A percentile compares a stretch with the other conserved stretches of the same genome.
phyloP scores from a whole-genome alignment of 23 red algal genomes.

The Gracilaria caudata region DNA sequence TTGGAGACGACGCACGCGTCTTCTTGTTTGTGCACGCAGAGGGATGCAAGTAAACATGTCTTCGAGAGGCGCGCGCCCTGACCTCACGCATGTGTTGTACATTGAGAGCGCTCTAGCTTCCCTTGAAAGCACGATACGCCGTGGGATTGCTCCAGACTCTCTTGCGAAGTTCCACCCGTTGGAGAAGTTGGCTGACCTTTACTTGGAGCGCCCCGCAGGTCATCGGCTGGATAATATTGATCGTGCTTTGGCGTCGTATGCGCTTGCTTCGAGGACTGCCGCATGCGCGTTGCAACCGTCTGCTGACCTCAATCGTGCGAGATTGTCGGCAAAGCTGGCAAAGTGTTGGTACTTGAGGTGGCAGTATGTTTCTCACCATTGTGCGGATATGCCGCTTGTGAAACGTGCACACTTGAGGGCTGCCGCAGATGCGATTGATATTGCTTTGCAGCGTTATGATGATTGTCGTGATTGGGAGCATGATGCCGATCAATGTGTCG shows the following conservation, averaged over 20 bases:
- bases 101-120: neutral
- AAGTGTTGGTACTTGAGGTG: neutral
- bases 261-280: constrained; percentile 3
- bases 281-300: neutral
- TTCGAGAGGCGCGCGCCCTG: neutral
- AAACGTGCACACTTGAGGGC: neutral
- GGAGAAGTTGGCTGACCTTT: constrained; percentile 3
- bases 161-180: neutral
- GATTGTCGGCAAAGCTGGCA: constrained; percentile 11
- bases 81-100: neutral
- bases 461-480: neutral
- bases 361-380: neutral
- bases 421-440: constrained; percentile 19
- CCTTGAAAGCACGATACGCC: neutral
- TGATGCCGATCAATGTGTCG: neutral
- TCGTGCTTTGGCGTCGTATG: neutral
- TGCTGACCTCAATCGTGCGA: neutral
- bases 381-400: neutral
- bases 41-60: neutral
- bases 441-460: constrained; percentile 14
- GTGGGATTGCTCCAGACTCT: neutral
- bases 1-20: no score
- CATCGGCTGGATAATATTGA: constrained; percentile 14
- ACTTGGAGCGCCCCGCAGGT: neutral
- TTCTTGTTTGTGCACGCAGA: no score